phyloP scores from a whole-genome alignment of 2,329 filamentous ascomycete species.

The Fusarium drepaniforme region DNA sequence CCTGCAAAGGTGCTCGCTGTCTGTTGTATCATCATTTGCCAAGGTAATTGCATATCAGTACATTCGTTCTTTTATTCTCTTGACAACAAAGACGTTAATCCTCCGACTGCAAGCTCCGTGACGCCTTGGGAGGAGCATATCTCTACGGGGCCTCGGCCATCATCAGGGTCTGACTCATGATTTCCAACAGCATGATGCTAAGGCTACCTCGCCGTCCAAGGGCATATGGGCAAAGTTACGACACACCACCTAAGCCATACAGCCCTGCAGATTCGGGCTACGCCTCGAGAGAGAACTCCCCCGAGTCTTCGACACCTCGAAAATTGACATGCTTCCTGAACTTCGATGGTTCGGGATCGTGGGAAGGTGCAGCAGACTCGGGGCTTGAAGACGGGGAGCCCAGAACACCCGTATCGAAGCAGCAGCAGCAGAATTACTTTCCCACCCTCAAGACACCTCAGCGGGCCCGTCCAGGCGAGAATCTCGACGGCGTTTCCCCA shows the following conservation, averaged over 20 bases:
- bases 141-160: not conserved
- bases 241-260: slow-evolving; percentile 2
- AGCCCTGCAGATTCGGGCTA: slow-evolving; percentile 48
- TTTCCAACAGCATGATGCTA: slow-evolving; percentile 23
- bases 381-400: slow-evolving; percentile 7
- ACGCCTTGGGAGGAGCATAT: not conserved
- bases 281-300: slow-evolving; percentile 40
- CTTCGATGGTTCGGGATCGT: slow-evolving; percentile 36
- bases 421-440: not conserved
- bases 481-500: slow-evolving; percentile 20
- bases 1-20: slow-evolving; percentile 7
- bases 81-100: not conserved
- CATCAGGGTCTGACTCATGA: not conserved
- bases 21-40: slow-evolving; percentile 22
- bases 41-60: slow-evolving; percentile 23
- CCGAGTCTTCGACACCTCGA: slow-evolving; percentile 2
- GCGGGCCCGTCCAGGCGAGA: not conserved
- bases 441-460: slow-evolving; percentile 8
- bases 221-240: slow-evolving; percentile 10
- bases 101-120: not conserved
- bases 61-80: slow-evolving; percentile 37
- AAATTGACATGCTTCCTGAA: slow-evolving; percentile 12
- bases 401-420: not conserved
- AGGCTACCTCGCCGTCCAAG: slow-evolving; percentile 19
- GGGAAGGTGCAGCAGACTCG: slow-evolving; percentile 4